phyloP scores from a whole-genome alignment of 805 yeast genomes.

The Debaryomyces castellii region DNA sequence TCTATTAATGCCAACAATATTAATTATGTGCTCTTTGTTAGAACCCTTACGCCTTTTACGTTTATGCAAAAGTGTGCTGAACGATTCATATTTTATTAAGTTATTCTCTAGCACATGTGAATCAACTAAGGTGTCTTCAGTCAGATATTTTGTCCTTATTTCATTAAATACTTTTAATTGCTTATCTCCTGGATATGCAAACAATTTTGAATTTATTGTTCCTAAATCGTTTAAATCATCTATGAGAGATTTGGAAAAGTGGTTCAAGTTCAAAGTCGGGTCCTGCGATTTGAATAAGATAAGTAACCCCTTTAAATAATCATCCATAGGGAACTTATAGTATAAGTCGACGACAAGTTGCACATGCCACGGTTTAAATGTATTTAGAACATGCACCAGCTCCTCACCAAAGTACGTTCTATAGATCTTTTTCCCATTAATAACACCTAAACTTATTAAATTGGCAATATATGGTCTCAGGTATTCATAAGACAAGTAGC shows the following conservation, averaged over 20 bases:
- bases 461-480: constrained; percentile 21
- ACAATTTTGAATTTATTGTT: constrained; percentile 17
- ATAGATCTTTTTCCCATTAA: constrained; percentile 10
- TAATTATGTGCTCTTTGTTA: constrained; percentile 6
- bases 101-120: constrained; percentile 1
- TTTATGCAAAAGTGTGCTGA: constrained; percentile 11
- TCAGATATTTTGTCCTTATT: not conserved
- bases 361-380: constrained; percentile 29
- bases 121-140: not conserved
- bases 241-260: constrained; percentile 3
- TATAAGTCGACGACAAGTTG: constrained; percentile 26
- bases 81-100: constrained; percentile 14
- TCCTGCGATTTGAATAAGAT: constrained; percentile 18
- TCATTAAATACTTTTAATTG: constrained; percentile 10
- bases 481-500: constrained; percentile 22
- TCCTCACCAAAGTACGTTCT: constrained; percentile 10
- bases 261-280: constrained; percentile 17
- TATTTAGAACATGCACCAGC: constrained; percentile 4
- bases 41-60: constrained; percentile 9
- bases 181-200: constrained; percentile 22
- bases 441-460: constrained; percentile 17
- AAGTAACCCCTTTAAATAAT: constrained; percentile 20
- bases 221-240: constrained; percentile 17
- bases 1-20: constrained; percentile 9
- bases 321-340: constrained; percentile 31